Percentiles rank a stretch among this genome's conserved stretches.
These are phyloP conservation scores for Leishmania martiniquensis DNA, from an alignment of 208 protist genomes.

Conservation along the genomic window DNA sequence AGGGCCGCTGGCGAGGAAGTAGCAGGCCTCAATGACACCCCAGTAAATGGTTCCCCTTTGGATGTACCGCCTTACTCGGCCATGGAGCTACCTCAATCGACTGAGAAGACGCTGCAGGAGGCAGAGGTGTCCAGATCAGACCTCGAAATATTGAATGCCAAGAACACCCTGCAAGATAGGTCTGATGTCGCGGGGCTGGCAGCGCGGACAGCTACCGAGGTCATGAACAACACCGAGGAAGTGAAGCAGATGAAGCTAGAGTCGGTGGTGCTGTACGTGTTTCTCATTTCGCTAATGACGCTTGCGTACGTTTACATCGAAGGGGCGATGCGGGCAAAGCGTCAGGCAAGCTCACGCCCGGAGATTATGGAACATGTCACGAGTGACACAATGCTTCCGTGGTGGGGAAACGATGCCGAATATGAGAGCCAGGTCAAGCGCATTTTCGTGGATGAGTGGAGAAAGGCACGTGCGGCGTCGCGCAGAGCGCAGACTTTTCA, in stretches of 20 bases:
- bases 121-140: slow-evolving; percentile 57
- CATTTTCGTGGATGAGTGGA: slow-evolving; percentile 90
- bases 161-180: slow-evolving; percentile 74
- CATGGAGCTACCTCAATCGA: background rate
- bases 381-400: slow-evolving; percentile 87
- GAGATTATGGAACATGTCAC: slow-evolving; percentile 68
- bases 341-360: slow-evolving; percentile 53
- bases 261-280: slow-evolving; percentile 57
- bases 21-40: background rate
- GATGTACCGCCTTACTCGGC: background rate
- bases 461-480: slow-evolving; percentile 65
- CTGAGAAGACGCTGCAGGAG: slow-evolving; percentile 32
- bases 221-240: slow-evolving; percentile 88
- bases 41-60: background rate
- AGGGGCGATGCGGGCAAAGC: slow-evolving; percentile 51
- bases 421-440: slow-evolving; percentile 91
- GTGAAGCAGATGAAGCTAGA: slow-evolving; percentile 66
- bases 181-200: slow-evolving; percentile 77
- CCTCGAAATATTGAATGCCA: slow-evolving; percentile 81
- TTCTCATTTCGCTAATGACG: slow-evolving; percentile 52
- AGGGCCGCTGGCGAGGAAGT: background rate
- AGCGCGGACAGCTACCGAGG: slow-evolving; percentile 74
- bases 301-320: slow-evolving; percentile 71
- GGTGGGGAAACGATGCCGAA: slow-evolving; percentile 89
- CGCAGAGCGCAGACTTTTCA: slow-evolving; percentile 72